Percentiles rank a stretch among this genome's conserved stretches.
These are phyloP conservation scores for Ambrosia artemisiifolia DNA, from an alignment of 129 eudicot species.

Conservation along the genomic window DNA sequence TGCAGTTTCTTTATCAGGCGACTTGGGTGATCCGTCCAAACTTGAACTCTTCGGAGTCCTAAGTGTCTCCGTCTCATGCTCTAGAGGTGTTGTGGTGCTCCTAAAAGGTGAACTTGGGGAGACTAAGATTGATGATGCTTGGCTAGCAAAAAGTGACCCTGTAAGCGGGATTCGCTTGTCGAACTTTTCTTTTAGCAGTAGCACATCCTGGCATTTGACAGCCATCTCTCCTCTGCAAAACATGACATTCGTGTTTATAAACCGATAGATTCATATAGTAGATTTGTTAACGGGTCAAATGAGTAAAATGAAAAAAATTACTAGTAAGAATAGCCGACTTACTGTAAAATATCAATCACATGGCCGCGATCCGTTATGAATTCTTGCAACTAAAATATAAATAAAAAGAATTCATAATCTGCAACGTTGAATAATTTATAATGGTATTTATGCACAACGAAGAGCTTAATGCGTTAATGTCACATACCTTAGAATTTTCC, in stretches of 20 bases:
- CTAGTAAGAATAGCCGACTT: neutral
- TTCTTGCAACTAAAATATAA: constrained; percentile 55
- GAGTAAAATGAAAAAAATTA: no score
- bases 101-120: constrained; percentile 51
- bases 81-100: constrained; percentile 24
- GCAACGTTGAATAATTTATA: neutral
- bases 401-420: neutral
- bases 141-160: constrained; percentile 45
- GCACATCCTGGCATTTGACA: constrained; percentile 75
- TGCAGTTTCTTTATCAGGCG: constrained; percentile 1
- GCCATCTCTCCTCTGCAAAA: constrained; percentile 77
- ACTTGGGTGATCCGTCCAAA: constrained; percentile 14
- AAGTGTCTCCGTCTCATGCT: constrained; percentile 17
- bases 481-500: constrained; percentile 70
- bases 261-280: no score
- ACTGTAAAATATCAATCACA: constrained; percentile 56
- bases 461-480: neutral
- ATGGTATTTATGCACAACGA: neutral
- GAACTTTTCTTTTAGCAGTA: constrained; percentile 56
- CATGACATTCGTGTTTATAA: no score
- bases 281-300: no score
- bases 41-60: constrained; percentile 19
- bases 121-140: constrained; percentile 37
- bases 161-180: constrained; percentile 52
- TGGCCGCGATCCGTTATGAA: constrained; percentile 74